Base-by-base conservation (phyloP, 2,329 filamentous ascomycete species). In the Knufia fluminis region DNA sequence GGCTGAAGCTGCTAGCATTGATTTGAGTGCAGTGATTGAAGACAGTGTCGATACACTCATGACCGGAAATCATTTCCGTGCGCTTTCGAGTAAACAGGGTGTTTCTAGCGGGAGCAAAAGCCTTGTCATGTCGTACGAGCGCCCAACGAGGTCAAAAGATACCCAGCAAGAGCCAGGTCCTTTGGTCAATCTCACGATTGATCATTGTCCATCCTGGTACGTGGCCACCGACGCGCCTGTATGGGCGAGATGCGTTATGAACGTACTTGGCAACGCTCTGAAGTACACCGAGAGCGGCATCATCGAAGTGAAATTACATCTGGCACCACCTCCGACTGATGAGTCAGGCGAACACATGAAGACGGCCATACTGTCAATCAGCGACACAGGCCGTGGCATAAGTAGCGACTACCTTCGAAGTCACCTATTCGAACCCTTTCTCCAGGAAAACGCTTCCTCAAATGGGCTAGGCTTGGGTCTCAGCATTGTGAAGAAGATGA, bases 311-410 rank as follows among this genome's bases (percentile, higher is more conserved):
- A 58, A 56, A 0, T 33, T 68, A 12, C 54, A 28, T 54, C 4
- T 57, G 32, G 46, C 48, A 23, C 32, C 54, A 26, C 45, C 52
- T 19, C 31, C 43, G 10, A 23, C 41, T n/a, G 48, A 45, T 6
- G 39, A 54, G 2, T 20, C 35, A 6, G 35, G n/a, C 6, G 44
- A 53, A 0, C 57, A 56, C 12, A 41, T 46, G 0, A 46, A 54
- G 1, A 26, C 59, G 16, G 60, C 61, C 1, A 57, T 63, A 24
- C 56, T 76, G 1, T 72, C 68, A 0, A 71, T 86, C 1, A 68
- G 67, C 0, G 82, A 86, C 53, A 80, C 81, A 0, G 82, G 82
- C 1, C 71, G 71, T 20, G 82, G 82, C 0, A 86, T 86, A 17
- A 70, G 71, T 0, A 64, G 72, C 0, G 74, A 82, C 1, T 86